Base-by-base conservation (phyloP, 441 rosid species). In the Brassica balearica region DNA sequence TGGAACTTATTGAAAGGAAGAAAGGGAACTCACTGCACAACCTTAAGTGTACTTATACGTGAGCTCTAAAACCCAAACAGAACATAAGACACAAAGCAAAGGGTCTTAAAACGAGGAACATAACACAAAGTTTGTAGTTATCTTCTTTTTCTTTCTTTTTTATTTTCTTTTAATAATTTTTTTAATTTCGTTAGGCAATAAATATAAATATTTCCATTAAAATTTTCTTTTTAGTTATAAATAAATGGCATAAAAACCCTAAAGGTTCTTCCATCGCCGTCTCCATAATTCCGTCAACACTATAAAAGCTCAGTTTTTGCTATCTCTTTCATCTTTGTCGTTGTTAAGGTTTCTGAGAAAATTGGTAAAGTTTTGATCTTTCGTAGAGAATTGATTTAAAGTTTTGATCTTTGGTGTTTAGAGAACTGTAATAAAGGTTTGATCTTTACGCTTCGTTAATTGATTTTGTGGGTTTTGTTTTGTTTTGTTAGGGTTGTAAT, bases 191-290 rank as follows among this genome's bases (percentile, higher is more conserved):
- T 15, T 36, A 19, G 59, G 19, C 67, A 71, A 58, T 58, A 12
- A 58, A 19, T 77, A 25, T 25, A 25, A 25, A 25, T 25, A 25
- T 25, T 25, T 25, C 27, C 27, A 25, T 25, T 25, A 25, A 25
- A 77, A 77, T 23, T 66, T 71, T 41, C 38, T 34, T 10, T 85
- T 65, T 80, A 70, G 75, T 66, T 58, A 76, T 25, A 25, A 25
- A 25, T 25, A 25, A 25, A 72, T 64, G 80, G 77, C 82, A 77
- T 88, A 90, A 93, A 79, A 94, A 90, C 96, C 98, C 97, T 90
- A 88, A 43, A 90, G 73, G 92, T 91, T 61, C 92, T 89, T 92
- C 87, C 83, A 84, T 87, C 94, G 97, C 96, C 94, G 95, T 92
- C 94, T 81, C 81, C 19, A 85, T 87, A 89, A 87, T 72, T 59